Percentiles rank a stretch among this genome's conserved stretches.
These are phyloP conservation scores for Heimioporus sp. DNA, from an alignment of 768 basidiomycete genomes.

Conservation along the genomic window DNA sequence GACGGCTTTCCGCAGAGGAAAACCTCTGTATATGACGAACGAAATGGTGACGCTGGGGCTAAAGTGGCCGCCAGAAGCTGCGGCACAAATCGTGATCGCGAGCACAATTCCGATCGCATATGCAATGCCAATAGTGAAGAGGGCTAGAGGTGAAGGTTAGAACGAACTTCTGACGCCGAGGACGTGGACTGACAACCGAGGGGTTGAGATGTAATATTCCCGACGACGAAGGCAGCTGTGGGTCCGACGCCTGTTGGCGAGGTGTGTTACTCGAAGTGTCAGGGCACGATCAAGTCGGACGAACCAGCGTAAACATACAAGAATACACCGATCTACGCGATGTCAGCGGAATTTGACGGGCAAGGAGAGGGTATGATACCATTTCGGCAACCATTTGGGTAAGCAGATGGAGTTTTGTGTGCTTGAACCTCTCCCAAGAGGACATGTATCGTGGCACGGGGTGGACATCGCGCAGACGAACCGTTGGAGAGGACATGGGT, in stretches of 20 bases:
- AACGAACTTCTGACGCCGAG: neutral
- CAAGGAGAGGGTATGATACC: constrained; percentile 31
- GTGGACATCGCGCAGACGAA: constrained; percentile 43
- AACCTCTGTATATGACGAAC: constrained; percentile 49
- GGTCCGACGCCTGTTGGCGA: constrained; percentile 49
- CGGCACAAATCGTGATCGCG: constrained; percentile 49
- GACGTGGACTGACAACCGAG: constrained; percentile 46
- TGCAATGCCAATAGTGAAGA: constrained; percentile 55
- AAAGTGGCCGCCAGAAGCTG: constrained; percentile 64
- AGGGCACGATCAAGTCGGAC: constrained; percentile 3
- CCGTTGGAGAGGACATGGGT: constrained; percentile 24
- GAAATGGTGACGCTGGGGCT: constrained; percentile 61
- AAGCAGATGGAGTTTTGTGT: constrained; percentile 48
- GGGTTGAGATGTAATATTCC: constrained; percentile 40
- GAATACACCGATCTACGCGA: constrained; percentile 54
- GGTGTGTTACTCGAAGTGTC: neutral
- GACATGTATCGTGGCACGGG: constrained; percentile 39
- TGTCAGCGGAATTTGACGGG: neutral
- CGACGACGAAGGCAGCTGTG: constrained; percentile 48
- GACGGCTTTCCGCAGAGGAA: constrained; percentile 50
- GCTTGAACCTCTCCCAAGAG: constrained; percentile 50
- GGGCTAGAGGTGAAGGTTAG: constrained; percentile 33
- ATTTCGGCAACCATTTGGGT: constrained; percentile 62
- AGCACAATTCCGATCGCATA: constrained; percentile 62
- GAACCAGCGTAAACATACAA: constrained; percentile 55